Percentiles rank a stretch among this genome's conserved stretches.
phyloP scores from a whole-genome alignment of 2,329 filamentous ascomycete species.

The Stemphylium beticola region DNA sequence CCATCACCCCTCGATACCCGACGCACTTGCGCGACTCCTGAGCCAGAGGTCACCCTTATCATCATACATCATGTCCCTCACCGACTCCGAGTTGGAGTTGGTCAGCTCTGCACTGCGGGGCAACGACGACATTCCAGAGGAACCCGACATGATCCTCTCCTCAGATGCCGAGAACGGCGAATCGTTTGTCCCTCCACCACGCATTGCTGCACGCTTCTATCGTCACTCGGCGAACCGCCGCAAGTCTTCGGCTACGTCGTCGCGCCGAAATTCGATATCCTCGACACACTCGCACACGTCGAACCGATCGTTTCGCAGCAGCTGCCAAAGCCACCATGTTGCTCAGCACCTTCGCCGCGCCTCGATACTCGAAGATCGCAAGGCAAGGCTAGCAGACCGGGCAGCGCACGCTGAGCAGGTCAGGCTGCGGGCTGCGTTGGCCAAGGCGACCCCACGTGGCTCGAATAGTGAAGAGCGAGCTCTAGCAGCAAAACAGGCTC shows the following conservation, averaged over 20 bases:
- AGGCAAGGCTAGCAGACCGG: conserved; percentile 77
- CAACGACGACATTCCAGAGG: conserved; percentile 51
- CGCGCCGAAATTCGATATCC: conserved; percentile 79
- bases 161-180: conserved; percentile 48
- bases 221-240: conserved; percentile 68
- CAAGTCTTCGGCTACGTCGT: conserved; percentile 78
- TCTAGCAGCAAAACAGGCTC: conserved; percentile 75
- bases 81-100: conserved; percentile 44
- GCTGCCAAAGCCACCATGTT: conserved; percentile 75
- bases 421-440: conserved; percentile 74
- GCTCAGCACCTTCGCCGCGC: conserved; percentile 80
- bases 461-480: conserved; percentile 77
- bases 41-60: background rate
- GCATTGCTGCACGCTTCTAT: conserved; percentile 80
- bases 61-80: conserved; percentile 35
- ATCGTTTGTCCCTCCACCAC: conserved; percentile 71
- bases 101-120: conserved; percentile 35
- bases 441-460: conserved; percentile 71
- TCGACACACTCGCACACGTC: conserved; percentile 76
- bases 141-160: conserved; percentile 50
- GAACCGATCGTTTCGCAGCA: conserved; percentile 60
- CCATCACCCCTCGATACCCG: conserved; percentile 18
- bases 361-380: conserved; percentile 80
- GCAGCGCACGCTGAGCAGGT: conserved; percentile 86
- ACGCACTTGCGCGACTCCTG: conserved; percentile 30